A percentile compares a stretch with the other conserved stretches of the same genome.
Conservation (phyloP, 306 rosid species). For the Luffa aegyptiaca region DNA sequence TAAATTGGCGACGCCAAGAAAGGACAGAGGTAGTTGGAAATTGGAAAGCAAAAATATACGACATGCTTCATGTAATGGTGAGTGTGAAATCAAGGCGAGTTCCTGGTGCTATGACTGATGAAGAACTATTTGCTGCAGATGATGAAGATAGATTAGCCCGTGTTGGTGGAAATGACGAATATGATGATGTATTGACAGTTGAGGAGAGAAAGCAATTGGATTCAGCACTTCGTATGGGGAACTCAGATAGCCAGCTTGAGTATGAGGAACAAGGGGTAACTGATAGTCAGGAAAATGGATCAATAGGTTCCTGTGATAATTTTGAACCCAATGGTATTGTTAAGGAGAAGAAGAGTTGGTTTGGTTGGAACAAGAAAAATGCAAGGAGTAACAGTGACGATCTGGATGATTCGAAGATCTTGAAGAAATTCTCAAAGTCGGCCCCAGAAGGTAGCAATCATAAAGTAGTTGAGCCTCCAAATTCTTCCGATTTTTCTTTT, state of each 20-base stretch:
- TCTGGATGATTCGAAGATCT: constrained; percentile 16
- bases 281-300: constrained; percentile 58
- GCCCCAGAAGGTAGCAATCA: constrained; percentile 65
- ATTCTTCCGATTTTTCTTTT: constrained; percentile 40
- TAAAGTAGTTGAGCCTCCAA: constrained; percentile 53
- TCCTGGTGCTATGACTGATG: constrained; percentile 99
- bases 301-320: constrained; percentile 41
- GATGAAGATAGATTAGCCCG: constrained; percentile 61
- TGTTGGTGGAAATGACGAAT: constrained; percentile 60
- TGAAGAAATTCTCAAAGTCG: constrained; percentile 50
- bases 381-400: constrained; percentile 46
- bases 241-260: constrained; percentile 47
- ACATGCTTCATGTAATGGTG: constrained; percentile 93
- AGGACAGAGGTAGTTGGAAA: constrained; percentile 83
- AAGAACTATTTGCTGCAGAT: constrained; percentile 80
- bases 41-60: constrained; percentile 93
- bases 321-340: constrained; percentile 56
- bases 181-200: constrained; percentile 77
- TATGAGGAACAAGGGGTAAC: constrained; percentile 51
- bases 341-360: constrained; percentile 93
- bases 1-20: constrained; percentile 98
- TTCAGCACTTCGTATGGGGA: constrained; percentile 69
- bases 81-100: constrained; percentile 94
- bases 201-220: constrained; percentile 88
- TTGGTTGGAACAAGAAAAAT: constrained; percentile 81